Percentiles rank a stretch among this genome's conserved stretches.
Evolutionary conservation across 2,329 filamentous ascomycete genomes (phyloP).

Genomic region (Podosphaera fusca): DNA sequence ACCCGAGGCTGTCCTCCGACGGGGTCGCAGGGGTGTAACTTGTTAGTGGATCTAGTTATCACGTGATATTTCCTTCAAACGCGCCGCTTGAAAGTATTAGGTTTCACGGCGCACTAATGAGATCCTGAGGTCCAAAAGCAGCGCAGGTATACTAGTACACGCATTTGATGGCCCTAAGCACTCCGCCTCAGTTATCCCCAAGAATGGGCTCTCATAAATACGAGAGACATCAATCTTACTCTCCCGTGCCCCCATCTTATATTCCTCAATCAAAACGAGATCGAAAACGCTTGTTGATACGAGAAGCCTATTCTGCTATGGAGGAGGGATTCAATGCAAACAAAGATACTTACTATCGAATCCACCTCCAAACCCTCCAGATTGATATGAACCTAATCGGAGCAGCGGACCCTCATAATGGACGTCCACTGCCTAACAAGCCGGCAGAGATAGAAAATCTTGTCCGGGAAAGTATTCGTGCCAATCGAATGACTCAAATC

Average conservation of each 20-base stretch:
- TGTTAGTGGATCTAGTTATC: too few species aligned
- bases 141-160: not conserved
- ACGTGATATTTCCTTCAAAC: too few species aligned
- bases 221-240: slow-evolving; percentile 14
- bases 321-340: slow-evolving; percentile 59
- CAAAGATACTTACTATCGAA: slow-evolving; percentile 62
- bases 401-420: slow-evolving; percentile 58
- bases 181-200: slow-evolving; percentile 14
- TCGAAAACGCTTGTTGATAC: slow-evolving; percentile 63
- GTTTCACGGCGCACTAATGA: not conserved
- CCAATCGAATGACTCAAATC: slow-evolving; percentile 16
- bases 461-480: slow-evolving; percentile 13
- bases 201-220: slow-evolving; percentile 9
- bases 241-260: slow-evolving; percentile 13
- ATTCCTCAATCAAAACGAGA: slow-evolving; percentile 53
- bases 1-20: too few species aligned
- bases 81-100: too few species aligned
- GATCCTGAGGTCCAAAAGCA: not conserved
- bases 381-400: slow-evolving; percentile 71
- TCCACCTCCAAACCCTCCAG: slow-evolving; percentile 79
- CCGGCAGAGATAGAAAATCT: slow-evolving; percentile 20
- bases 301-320: slow-evolving; percentile 49
- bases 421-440: slow-evolving; percentile 38
- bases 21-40: too few species aligned
- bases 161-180: slow-evolving; percentile 11